Percentiles rank a stretch among this genome's conserved stretches.
phyloP scores from a whole-genome alignment of 1,284 basidiomycete genomes.

The Irpex sp. region DNA sequence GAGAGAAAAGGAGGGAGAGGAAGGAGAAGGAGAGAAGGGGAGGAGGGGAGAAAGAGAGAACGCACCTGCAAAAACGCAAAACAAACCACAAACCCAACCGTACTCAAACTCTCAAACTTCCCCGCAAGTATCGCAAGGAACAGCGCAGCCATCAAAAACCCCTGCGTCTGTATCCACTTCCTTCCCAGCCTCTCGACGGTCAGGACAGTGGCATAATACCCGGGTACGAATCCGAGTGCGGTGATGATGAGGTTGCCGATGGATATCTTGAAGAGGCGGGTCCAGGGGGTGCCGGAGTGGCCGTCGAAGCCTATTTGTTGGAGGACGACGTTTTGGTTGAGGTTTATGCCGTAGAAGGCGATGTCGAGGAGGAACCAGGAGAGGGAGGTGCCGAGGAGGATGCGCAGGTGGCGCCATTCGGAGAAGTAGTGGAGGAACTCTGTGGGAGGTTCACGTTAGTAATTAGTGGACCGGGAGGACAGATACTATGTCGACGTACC shows the following conservation, averaged over 20 bases:
- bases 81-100: conserved; percentile 67
- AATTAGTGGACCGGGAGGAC: neutral
- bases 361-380: conserved; percentile 60
- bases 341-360: conserved; percentile 74
- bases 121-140: conserved; percentile 67
- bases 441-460: conserved; percentile 8
- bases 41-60: neutral
- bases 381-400: conserved; percentile 46
- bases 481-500: conserved; percentile 23
- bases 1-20: neutral
- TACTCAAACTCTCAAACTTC: conserved; percentile 59
- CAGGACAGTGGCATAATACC: conserved; percentile 67
- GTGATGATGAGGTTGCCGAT: conserved; percentile 71
- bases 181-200: conserved; percentile 72
- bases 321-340: conserved; percentile 75
- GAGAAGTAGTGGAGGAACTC: conserved; percentile 52
- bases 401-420: conserved; percentile 53
- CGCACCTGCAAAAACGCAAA: conserved; percentile 57
- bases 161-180: conserved; percentile 76
- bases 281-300: conserved; percentile 51
- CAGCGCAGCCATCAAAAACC: conserved; percentile 68
- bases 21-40: neutral
- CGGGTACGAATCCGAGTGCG: conserved; percentile 71
- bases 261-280: conserved; percentile 59
- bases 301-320: conserved; percentile 66